phyloP scores from a whole-genome alignment of 2,329 filamentous ascomycete genomes.

The Davidsoniella eucalypti region DNA sequence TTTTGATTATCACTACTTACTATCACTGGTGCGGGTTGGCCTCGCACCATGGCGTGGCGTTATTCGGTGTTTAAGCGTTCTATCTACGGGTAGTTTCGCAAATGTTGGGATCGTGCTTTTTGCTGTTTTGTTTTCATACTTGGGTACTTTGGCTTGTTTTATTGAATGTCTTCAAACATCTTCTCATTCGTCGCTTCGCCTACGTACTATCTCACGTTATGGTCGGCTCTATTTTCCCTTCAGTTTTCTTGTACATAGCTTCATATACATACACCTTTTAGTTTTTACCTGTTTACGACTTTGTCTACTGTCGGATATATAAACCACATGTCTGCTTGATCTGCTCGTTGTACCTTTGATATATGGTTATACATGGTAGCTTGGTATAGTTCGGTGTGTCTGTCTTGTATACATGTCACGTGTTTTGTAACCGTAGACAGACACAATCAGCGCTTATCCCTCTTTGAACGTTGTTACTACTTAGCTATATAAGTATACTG shows the following conservation, averaged over 20 bases:
- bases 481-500: not conserved
- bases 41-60: too few species aligned
- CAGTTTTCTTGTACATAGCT: conserved; percentile 9
- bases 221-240: not conserved
- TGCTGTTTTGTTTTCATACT: not conserved
- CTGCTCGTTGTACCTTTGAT: not conserved
- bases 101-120: conserved; percentile 2
- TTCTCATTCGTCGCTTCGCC: not conserved
- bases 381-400: too few species aligned
- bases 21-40: too few species aligned
- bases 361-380: too few species aligned
- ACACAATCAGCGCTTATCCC: too few species aligned
- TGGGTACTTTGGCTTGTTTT: not conserved
- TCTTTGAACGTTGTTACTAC: not conserved
- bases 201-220: not conserved
- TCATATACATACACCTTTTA: conserved; percentile 11
- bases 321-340: too few species aligned
- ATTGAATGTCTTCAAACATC: not conserved
- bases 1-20: not conserved
- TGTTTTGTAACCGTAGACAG: too few species aligned
- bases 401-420: too few species aligned
- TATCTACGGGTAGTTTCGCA: too few species aligned
- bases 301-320: too few species aligned
- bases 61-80: too few species aligned
- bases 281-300: not conserved